Evolutionary conservation across 2,329 filamentous ascomycete species (phyloP).

Genomic region (Claviceps capensis): DNA sequence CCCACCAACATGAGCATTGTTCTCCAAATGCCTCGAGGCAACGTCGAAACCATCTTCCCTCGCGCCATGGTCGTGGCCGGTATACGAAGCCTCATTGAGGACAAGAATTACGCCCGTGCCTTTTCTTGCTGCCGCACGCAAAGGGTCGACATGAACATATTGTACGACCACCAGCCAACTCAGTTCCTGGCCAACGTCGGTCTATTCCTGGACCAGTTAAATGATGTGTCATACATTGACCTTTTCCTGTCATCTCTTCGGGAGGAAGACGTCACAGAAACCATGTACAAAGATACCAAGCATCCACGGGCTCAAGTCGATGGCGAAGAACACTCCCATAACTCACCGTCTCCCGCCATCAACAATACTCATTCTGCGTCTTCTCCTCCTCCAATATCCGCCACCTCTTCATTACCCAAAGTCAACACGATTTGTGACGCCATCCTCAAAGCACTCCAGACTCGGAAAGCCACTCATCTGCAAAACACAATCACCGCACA

Average conservation of each 20-base stretch:
- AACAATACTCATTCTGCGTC: not conserved
- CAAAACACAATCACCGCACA: slow-evolving; percentile 92
- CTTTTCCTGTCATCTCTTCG: slow-evolving; percentile 78
- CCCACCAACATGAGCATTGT: slow-evolving; percentile 76
- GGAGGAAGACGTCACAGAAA: slow-evolving; percentile 88
- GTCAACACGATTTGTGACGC: slow-evolving; percentile 83
- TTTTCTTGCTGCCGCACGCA: slow-evolving; percentile 85
- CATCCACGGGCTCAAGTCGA: slow-evolving; percentile 17
- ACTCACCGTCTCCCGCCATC: slow-evolving; percentile 6
- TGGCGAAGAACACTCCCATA: slow-evolving; percentile 1
- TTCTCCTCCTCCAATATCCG: slow-evolving; percentile 6
- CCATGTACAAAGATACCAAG: slow-evolving; percentile 83
- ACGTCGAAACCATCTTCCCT: slow-evolving; percentile 88
- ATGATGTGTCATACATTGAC: slow-evolving; percentile 71
- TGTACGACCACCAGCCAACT: slow-evolving; percentile 82
- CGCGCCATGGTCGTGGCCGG: slow-evolving; percentile 84
- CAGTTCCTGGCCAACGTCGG: slow-evolving; percentile 69
- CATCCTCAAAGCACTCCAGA: slow-evolving; percentile 54
- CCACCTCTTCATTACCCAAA: slow-evolving; percentile 32
- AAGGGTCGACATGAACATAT: slow-evolving; percentile 93
- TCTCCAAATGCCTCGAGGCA: slow-evolving; percentile 90
- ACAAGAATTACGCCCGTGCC: slow-evolving; percentile 68
- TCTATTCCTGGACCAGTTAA: slow-evolving; percentile 72
- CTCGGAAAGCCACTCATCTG: slow-evolving; percentile 49
- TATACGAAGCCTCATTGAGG: slow-evolving; percentile 67